Evolutionary conservation across 805 yeast genomes (phyloP), one percentile per base, ranked within the genome.

Genomic region (Candida anglica): DNA sequence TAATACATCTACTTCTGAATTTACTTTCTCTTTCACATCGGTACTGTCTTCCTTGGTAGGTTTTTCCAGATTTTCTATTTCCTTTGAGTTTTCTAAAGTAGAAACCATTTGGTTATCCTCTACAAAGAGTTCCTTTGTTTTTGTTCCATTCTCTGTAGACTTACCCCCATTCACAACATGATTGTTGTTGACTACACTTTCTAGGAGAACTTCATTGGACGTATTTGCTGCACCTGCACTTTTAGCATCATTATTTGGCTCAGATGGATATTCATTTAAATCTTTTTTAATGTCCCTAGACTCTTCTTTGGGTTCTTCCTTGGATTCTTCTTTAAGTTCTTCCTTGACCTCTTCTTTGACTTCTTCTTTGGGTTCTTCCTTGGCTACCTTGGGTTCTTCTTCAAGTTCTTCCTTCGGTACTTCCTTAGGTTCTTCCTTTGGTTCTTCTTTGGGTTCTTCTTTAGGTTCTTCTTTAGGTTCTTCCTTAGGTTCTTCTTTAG

Each of bases 341-440:
- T n/a, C n/a, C n/a, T n/a, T n/a, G n/a, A n/a, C n/a, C n/a, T n/a
- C 30, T 11, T 16, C 17, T 2, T 15, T 15, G 25, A 5, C 15
- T 14, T 27, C 36, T 17, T 28, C 26, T 13, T 27, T 27, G 9
- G 36, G n/a, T 19, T 3, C 34, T 4, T 17, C 36, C 11, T 27
- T 13, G 9, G 28, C 11, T 26, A 9, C 23, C 30, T 32, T 25
- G 10, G 19, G 15, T n/a, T 3, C 35, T 27, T 28, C 38, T 15
- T 30, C 34, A 23, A 20, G 19, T 19, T 33, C 27, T 19, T 26
- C 27, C n/a, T n/a, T n/a, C 13, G 19, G 24, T 15, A 15, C 38
- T 25, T 31, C 16, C 20, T 19, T 28, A 15, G 15, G 15, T 11
- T 2, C 33, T 15, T 22, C 33, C 16, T 22, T 14, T 6, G 20